Evolutionary conservation across 2,329 filamentous ascomycete genomes (phyloP), one percentile per base, ranked within the genome.

Genomic region (Diaporthe citriasiana): DNA sequence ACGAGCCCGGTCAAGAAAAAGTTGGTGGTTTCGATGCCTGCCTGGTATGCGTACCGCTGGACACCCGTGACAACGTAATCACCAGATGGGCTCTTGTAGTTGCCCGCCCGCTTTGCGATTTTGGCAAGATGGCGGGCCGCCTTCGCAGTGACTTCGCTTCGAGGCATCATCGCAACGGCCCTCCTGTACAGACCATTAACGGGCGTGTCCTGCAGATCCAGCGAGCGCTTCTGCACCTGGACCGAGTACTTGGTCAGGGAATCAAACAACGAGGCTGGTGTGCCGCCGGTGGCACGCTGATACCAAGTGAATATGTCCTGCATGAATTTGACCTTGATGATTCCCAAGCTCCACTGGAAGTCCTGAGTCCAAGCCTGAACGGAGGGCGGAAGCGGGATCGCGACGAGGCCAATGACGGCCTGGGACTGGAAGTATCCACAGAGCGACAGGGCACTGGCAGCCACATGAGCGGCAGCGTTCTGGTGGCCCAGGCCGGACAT

Each of bases 271-370:
- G 90, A 93, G 1, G 93, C 91, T 6, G 94, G 93, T 19, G 89
- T 93, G 76, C 94, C 94, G 70, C 94, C 94, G 1, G 94, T 97
- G 2, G 94, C 89, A 74, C 94, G 92, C 84, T 96, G 94, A 83
- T 97, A 97, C 94, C 94, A 97, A 42, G 94, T 95, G 73, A 93
- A 92, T 79, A 97, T 92, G 27, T 86, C 87, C 83, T 97, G 93
- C 82, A 97, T 87, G 83, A 97, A 97, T 45, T 87, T 85, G 70
- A 97, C 89, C 70, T 90, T 90, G 81, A 97, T 96, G 78, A 97
- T 94, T 79, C 94, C 94, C 93, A 97, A 95, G 80, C 91, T 94
- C 94, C 94, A 97, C 82, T 95, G 92, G 86, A 97, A 97, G 83
- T 97, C 95, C 84, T 97, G 94, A 0, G 94, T 97, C 94, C 94